These are phyloP conservation scores for Fusarium sacchari DNA, from an alignment of 2,329 filamentous ascomycete genomes.

Conservation along the genomic window DNA sequence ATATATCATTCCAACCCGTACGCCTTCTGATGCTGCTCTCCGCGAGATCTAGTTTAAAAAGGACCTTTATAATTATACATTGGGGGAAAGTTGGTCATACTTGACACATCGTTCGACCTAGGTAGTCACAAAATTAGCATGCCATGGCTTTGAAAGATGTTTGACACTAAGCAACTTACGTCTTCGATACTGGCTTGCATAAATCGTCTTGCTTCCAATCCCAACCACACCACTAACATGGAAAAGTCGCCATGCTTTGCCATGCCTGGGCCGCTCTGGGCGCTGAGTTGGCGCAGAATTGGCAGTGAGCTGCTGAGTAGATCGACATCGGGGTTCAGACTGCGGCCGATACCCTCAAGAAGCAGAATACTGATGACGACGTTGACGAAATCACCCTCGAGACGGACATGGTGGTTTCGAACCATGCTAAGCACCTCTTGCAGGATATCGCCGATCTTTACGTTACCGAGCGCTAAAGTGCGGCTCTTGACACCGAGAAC, in stretches of 20 bases:
- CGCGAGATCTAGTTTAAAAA: constrained; percentile 2
- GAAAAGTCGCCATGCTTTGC: constrained; percentile 78
- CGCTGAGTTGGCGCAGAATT: constrained; percentile 87
- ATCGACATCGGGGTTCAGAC: constrained; percentile 86
- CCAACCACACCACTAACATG: constrained; percentile 92
- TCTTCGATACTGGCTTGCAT: constrained; percentile 91
- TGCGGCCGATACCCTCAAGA: constrained; percentile 92
- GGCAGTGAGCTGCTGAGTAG: constrained; percentile 87
- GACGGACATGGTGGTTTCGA: constrained; percentile 86
- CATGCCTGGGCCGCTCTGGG: constrained; percentile 77
- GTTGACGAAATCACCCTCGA: constrained; percentile 98
- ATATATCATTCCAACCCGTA: neutral
- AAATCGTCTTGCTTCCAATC: constrained; percentile 87
- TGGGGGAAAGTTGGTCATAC: constrained; percentile 88
- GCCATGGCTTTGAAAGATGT: neutral
- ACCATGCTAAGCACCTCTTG: constrained; percentile 94
- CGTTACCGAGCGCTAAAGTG: constrained; percentile 90
- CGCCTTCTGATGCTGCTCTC: constrained; percentile 30
- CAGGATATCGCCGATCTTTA: constrained; percentile 95
- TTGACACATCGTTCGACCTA: constrained; percentile 90
- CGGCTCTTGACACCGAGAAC: constrained; percentile 89
- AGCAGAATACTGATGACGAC: constrained; percentile 95
- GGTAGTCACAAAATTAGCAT: neutral
- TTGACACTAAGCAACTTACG: constrained; percentile 59
- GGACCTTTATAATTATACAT: constrained; percentile 67